Base-by-base conservation (phyloP, 2,329 filamentous ascomycete species). In the Epichloe amarillans region DNA sequence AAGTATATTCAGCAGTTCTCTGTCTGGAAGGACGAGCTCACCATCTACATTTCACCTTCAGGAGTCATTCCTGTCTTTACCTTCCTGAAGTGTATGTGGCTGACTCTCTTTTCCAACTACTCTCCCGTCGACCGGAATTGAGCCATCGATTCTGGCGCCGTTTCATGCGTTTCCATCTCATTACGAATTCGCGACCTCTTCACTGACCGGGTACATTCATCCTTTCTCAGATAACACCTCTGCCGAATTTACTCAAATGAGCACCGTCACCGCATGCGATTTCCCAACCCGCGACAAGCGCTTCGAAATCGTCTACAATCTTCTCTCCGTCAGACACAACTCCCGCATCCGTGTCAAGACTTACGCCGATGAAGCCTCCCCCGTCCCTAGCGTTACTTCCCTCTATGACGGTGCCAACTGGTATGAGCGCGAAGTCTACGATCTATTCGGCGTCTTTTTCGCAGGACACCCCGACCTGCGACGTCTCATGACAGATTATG, bases 1-100 rank as follows among this genome's bases (percentile, higher is more conserved):
- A 97, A 96, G 76, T 96, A 95, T 72, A 81, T 98, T 62, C 94
- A 98, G 74, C 93, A 98, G 73, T 97, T 97, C 74, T 95, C 90
- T 12, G 91, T 98, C 51, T 98, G 93, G 93, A 98, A 98, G 74
- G 93, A 98, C 66, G 93, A 98, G 72, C 82, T 98, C 66, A 89
- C 86, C 61, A 88, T 96, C 67, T 91, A 94, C 71, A 93, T 97
- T 64, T 77, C 88, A 46, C 93, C 93, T 1, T 73, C 86, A 38
- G 93, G 88, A 59, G 82, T 97, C 60, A 80, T 96, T 59, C 93
- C 93, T 39, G 86, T 95, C 62, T 90, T 98, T 69, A 82, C 79
- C 54, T 98, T 98, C 74, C 77, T 98, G 62, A 97, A 97, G 74
- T 80, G 80, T 82, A 64, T 52, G 65, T 62, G 12, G 45, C 35